Conservation (phyloP, 345 rosid species). For the Syzygium jambos region DNA sequence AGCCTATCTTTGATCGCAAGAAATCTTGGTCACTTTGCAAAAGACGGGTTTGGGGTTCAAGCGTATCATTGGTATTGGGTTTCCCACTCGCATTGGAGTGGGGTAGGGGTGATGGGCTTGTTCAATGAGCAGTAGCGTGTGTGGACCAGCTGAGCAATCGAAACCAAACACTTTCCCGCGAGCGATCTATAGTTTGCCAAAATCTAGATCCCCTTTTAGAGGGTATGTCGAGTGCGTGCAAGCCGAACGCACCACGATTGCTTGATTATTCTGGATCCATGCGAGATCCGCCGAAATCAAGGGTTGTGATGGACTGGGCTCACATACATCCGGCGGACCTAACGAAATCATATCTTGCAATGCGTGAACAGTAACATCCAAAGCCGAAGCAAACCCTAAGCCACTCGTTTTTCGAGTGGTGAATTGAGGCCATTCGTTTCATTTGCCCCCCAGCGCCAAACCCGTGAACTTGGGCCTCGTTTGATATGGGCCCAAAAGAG, state of each 20-base stretch:
- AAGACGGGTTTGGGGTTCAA: neutral
- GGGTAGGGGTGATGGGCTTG: neutral
- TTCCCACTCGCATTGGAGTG: neutral
- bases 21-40: neutral
- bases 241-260: neutral
- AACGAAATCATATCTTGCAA: neutral
- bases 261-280: neutral
- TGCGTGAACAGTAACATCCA: neutral
- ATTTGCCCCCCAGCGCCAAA: too few species aligned
- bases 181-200: neutral
- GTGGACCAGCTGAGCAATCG: too few species aligned
- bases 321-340: neutral
- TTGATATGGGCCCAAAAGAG: neutral
- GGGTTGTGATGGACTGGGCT: neutral
- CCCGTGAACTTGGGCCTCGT: neutral
- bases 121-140: neutral
- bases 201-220: neutral
- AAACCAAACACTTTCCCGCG: neutral
- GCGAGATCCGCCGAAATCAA: neutral
- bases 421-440: constrained; percentile 4
- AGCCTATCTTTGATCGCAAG: neutral
- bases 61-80: neutral
- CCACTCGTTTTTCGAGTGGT: neutral
- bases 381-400: neutral
- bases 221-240: neutral